Evolutionary conservation across 345 rosid genomes (phyloP), one percentile per base, ranked within the genome.

Genomic region (Eucalyptus pauciflora): DNA sequence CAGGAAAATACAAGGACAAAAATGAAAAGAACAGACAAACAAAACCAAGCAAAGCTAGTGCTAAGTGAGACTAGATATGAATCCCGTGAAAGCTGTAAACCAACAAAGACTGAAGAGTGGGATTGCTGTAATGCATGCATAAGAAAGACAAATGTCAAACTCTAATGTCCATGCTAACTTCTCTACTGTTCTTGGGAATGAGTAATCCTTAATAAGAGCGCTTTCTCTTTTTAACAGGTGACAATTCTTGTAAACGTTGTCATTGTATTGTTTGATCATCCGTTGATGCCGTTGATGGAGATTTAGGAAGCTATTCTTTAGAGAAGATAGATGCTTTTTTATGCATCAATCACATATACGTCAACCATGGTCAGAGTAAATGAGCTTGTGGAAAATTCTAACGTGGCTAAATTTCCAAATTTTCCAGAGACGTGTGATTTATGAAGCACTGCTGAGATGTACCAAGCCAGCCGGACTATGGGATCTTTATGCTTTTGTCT

Each of bases 401-500:
- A 83, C 7, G 43, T 79, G 62, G 52, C 27, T 62, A 60, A 58
- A 41, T 52, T 37, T 89, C 64, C 86, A 52, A 69, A 58, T 85
- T 88, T 91, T 92, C 90, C 95, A 98, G 99, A 96, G 99, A 90
- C 98, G 96, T 90, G 89, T 41, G 31, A 89, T 98, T 60, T 94
- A 91, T 93, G 95, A 96, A 90, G 98, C 94, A 90, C 90, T 98
- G 86, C 58, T 90, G 86, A 93, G 88, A 92, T 94, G 93, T 92
- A 92, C 91, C 71, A 97, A 93, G 87, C 97, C 97, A 92, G 93
- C 92, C 86, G 92, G 95, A 91, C 92, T 94, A 90, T 91, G 98
- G 97, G 97, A 98, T 94, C 95, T 96, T 89, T 98, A 95, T 92
- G 95, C 97, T 50, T 97, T 98, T 95, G 69, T 95, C 88, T 92